Conservation (phyloP, 2,329 filamentous ascomycete genomes). For the Epichloe brachyelytri region DNA sequence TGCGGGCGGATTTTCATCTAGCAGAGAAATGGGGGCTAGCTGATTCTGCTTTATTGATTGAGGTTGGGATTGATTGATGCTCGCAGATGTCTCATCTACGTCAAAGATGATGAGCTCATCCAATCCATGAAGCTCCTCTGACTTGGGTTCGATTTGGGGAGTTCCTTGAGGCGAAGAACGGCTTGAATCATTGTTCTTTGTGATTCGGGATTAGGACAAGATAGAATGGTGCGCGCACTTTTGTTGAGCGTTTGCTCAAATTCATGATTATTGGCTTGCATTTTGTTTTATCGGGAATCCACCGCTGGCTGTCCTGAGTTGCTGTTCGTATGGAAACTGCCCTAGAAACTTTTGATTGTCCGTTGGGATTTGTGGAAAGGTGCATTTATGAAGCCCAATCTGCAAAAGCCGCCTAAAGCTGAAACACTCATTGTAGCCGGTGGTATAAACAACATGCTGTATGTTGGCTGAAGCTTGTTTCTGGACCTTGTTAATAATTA, state of each 20-base stretch:
- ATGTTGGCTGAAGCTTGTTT: neutral
- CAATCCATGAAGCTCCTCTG: neutral
- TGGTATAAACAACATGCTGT: constrained; percentile 14
- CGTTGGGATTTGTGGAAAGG: constrained; percentile 8
- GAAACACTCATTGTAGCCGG: constrained; percentile 6
- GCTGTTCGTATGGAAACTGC: constrained; percentile 6
- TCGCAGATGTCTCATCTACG: neutral
- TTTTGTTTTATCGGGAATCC: constrained; percentile 4
- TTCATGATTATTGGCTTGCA: constrained; percentile 1
- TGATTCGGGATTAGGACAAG: neutral
- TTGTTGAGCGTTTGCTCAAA: neutral
- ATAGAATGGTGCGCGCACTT: neutral
- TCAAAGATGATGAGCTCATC: constrained; percentile 1
- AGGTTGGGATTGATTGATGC: neutral
- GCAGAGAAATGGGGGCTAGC: neutral
- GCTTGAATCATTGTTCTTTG: neutral
- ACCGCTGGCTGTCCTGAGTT: constrained; percentile 1
- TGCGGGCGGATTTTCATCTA: neutral
- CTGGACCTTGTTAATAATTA: constrained; percentile 4
- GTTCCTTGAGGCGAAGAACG: constrained; percentile 2
- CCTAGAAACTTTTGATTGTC: constrained; percentile 1
- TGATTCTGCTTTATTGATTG: neutral
- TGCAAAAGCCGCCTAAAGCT: constrained; percentile 16
- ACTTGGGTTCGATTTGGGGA: neutral
- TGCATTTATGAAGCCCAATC: constrained; percentile 13